phyloP scores from a whole-genome alignment of 148 eudicot species.

The Fagopyrum esculentum region DNA sequence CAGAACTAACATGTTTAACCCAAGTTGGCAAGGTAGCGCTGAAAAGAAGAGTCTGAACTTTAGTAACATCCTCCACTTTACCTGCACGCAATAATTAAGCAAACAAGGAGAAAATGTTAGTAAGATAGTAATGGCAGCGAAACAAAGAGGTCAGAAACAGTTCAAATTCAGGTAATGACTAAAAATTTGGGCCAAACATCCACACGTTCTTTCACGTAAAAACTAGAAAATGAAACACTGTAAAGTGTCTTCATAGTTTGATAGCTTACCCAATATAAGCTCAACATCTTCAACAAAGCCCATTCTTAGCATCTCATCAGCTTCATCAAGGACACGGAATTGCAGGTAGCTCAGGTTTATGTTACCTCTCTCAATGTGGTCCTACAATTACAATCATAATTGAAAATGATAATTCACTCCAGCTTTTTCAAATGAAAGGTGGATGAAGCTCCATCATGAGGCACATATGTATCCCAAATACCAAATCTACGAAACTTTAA shows the following conservation, averaged over 20 bases:
- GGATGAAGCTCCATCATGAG: not conserved
- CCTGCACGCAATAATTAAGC: constrained; percentile 29
- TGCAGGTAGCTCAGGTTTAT: constrained; percentile 69
- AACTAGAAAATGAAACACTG: not conserved
- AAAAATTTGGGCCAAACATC: not conserved
- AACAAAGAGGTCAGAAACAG: not conserved
- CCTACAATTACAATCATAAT: constrained; percentile 29
- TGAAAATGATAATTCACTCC: not conserved
- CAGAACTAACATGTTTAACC: constrained; percentile 61
- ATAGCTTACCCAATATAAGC: constrained; percentile 60
- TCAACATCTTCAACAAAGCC: constrained; percentile 97
- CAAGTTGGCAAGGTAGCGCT: constrained; percentile 91
- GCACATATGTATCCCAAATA: not conserved
- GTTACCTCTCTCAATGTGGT: constrained; percentile 65
- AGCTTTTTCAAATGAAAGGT: not conserved
- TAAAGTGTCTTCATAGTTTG: not conserved
- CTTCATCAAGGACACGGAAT: constrained; percentile 92
- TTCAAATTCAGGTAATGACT: not conserved
- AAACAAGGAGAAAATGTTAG: not conserved
- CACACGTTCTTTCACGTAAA: not conserved
- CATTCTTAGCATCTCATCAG: constrained; percentile 95
- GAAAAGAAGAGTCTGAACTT: constrained; percentile 95
- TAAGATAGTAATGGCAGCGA: not conserved
- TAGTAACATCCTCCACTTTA: constrained; percentile 76
- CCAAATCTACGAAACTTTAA: too few species aligned